These are phyloP conservation scores for Suillus luteus DNA, from an alignment of 768 basidiomycete species.

Conservation along the genomic window DNA sequence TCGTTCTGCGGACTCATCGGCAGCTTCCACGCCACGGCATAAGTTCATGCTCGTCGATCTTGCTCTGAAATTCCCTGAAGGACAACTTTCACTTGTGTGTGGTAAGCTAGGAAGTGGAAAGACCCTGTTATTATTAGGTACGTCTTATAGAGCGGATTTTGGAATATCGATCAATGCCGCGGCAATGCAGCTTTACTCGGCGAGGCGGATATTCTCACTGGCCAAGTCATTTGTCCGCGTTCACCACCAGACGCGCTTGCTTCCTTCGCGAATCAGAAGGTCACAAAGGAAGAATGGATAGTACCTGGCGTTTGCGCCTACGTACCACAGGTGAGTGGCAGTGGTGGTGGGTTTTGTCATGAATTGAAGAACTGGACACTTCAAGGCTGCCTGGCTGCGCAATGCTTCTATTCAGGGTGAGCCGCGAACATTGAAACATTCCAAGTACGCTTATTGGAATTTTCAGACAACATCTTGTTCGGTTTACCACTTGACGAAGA, in stretches of 20 bases:
- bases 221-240: slow-evolving; percentile 80
- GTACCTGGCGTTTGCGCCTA: slow-evolving; percentile 81
- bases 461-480: slow-evolving; percentile 73
- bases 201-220: slow-evolving; percentile 82
- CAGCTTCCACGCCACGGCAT: slow-evolving; percentile 68
- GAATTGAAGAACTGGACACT: slow-evolving; percentile 32
- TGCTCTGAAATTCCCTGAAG: slow-evolving; percentile 73
- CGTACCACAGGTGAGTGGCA: slow-evolving; percentile 66
- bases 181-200: slow-evolving; percentile 67
- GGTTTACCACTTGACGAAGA: slow-evolving; percentile 71
- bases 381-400: slow-evolving; percentile 63
- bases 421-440: neutral
- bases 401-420: slow-evolving; percentile 68
- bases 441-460: neutral
- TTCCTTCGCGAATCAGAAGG: slow-evolving; percentile 45
- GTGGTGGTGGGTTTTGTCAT: slow-evolving; percentile 38
- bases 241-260: slow-evolving; percentile 83
- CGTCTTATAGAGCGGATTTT: slow-evolving; percentile 4
- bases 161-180: slow-evolving; percentile 15
- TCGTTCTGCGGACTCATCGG: slow-evolving; percentile 55
- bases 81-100: slow-evolving; percentile 81
- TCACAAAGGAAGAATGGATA: slow-evolving; percentile 68
- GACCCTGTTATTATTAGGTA: slow-evolving; percentile 76
- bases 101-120: slow-evolving; percentile 92
- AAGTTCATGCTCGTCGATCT: slow-evolving; percentile 85